Evolutionary conservation across 2,329 filamentous ascomycete genomes (phyloP).

Genomic region (Trichoderma brevicompactum): DNA sequence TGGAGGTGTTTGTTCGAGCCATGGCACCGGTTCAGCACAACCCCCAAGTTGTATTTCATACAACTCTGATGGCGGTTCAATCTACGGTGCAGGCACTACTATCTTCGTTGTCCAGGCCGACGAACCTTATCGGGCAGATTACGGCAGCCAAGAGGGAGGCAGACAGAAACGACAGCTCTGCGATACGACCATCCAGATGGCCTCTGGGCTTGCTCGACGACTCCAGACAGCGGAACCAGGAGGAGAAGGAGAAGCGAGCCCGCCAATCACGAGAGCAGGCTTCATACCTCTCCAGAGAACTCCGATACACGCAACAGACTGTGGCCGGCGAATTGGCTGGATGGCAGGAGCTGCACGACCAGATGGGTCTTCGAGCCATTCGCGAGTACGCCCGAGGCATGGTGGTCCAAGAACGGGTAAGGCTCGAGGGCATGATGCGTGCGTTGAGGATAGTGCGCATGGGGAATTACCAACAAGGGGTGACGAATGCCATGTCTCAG

Average conservation of each 20-base stretch:
- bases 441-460: constrained; percentile 68
- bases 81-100: constrained; percentile 83
- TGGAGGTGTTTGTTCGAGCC: constrained; percentile 71
- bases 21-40: constrained; percentile 71
- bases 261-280: constrained; percentile 71
- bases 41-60: constrained; percentile 74
- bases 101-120: constrained; percentile 75
- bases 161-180: constrained; percentile 75
- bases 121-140: constrained; percentile 77
- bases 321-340: constrained; percentile 89
- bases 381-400: constrained; percentile 76
- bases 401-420: constrained; percentile 78
- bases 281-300: constrained; percentile 74
- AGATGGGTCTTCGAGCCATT: constrained; percentile 74
- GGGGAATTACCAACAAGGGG: constrained; percentile 24
- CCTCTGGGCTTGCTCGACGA: constrained; percentile 84
- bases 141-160: constrained; percentile 73
- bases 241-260: constrained; percentile 83
- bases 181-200: constrained; percentile 77
- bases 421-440: constrained; percentile 78
- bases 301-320: constrained; percentile 90
- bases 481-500: not conserved
- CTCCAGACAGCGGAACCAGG: constrained; percentile 77
- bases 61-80: constrained; percentile 77
- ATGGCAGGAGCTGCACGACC: constrained; percentile 89